These are phyloP conservation scores for Polychytrium aggregatum DNA, from an alignment of 192 early-diverging fungal species.

Conservation along the genomic window DNA sequence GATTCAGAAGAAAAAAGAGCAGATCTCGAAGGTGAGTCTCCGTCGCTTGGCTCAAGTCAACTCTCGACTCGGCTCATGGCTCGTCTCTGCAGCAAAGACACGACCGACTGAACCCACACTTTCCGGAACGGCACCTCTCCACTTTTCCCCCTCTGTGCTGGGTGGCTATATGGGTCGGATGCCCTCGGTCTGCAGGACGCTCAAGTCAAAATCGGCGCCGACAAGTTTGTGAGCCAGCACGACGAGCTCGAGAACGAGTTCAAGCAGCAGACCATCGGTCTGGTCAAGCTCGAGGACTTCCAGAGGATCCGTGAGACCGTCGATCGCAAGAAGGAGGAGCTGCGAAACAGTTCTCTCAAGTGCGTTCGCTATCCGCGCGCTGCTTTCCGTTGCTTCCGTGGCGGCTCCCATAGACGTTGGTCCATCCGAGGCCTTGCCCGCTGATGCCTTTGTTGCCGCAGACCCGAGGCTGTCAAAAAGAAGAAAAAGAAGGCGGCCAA, in stretches of 20 bases:
- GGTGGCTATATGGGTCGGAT: background rate
- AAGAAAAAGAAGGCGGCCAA: slow-evolving; percentile 49
- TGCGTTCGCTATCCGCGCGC: too few relatives aligned
- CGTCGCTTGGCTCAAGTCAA: background rate
- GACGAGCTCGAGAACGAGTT: slow-evolving; percentile 71
- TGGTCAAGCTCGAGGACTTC: slow-evolving; percentile 83
- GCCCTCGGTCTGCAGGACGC: slow-evolving; percentile 31
- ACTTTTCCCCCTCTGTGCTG: background rate
- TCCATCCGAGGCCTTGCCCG: too few relatives aligned
- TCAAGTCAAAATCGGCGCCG: slow-evolving; percentile 52
- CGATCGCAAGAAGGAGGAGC: slow-evolving; percentile 52
- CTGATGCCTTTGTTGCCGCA: too few relatives aligned
- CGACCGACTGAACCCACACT: background rate
- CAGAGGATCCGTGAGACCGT: slow-evolving; percentile 70
- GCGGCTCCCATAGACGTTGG: too few relatives aligned
- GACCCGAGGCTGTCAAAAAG: too few relatives aligned
- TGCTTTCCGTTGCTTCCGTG: too few relatives aligned
- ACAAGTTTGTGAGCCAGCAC: slow-evolving; percentile 69
- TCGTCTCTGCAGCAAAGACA: background rate
- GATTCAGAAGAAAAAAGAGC: slow-evolving; percentile 56
- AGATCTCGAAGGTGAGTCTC: slow-evolving; percentile 48
- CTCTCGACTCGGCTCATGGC: background rate
- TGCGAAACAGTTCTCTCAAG: too few relatives aligned
- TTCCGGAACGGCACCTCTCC: background rate
- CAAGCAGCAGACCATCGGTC: slow-evolving; percentile 78